Base-by-base conservation (phyloP, 2,329 filamentous ascomycete species). In the Daldinia sp. region DNA sequence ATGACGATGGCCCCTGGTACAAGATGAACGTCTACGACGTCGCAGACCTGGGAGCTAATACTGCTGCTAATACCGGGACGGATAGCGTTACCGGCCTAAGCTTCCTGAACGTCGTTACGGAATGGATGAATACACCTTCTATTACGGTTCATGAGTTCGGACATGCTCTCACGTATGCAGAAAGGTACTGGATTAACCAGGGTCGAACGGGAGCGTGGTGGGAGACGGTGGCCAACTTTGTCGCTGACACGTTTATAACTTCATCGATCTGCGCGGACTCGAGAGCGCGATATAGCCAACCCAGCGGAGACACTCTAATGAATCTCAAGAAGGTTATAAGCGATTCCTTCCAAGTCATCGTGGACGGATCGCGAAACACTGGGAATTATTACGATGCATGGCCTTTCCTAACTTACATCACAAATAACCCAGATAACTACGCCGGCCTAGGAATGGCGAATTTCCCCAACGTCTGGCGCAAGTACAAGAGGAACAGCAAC, bases 351-450 rank as follows among this genome's bases (percentile, higher is more conserved):
- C 81, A 82, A 62, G 79, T 81, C 21, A 74, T 84, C 3, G 80
- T 84, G 3, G 82, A 84, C 45, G 82, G 79, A 2, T 74, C 77
- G 0, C 62, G 67, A 0, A 70, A 72, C 29, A 72, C 74, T 1
- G 82, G 78, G 10, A 84, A 84, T 71, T 81, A 83, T 69, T 84
- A 85, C 72, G 75, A 83, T 62, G 79, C 82, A 1, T 85, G 81
- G 81, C 82, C 82, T 0, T 82, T 84, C 63, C 69, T 84, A 29
- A 72, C 77, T 1, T 84, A 82, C 69, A 71, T 84, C 52, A 78
- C 79, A 35, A 77, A 80, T 66, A 84, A 84, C 70, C 82, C 77
- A 0, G 82, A 83, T 67, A 70, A 76, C 21, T 79, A 77, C 55
- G 64, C 69, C 30, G 80, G 76, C 27, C 67, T 83, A 1, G 80